Evolutionary conservation across 2,329 filamentous ascomycete genomes (phyloP).

Genomic region (Akanthomyces dipterigenus): DNA sequence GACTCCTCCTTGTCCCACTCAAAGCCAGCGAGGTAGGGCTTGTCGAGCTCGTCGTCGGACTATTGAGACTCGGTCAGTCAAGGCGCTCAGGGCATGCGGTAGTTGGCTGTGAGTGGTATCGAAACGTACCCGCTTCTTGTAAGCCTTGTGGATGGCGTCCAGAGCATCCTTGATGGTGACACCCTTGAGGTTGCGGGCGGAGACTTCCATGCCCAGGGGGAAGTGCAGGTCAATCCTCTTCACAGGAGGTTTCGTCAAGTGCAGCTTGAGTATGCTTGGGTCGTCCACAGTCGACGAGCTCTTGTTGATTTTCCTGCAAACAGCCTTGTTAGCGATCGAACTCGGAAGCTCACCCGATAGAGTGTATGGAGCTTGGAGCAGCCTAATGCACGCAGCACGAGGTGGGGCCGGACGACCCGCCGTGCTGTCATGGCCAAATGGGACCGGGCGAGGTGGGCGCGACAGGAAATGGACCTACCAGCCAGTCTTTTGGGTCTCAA

Average conservation of each 20-base stretch:
- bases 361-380: not conserved
- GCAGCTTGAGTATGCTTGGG: conserved; percentile 73
- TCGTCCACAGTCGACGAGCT: conserved; percentile 74
- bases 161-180: conserved; percentile 96
- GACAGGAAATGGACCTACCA: conserved; percentile 55
- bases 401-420: conserved; percentile 2
- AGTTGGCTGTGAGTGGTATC: not conserved
- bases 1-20: conserved; percentile 94
- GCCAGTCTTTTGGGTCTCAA: conserved; percentile 80
- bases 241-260: conserved; percentile 72
- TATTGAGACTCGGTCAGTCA: conserved; percentile 28
- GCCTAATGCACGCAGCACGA: conserved; percentile 7
- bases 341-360: not conserved
- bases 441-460: not conserved
- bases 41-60: conserved; percentile 86
- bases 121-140: conserved; percentile 81
- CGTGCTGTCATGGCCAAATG: not conserved
- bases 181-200: conserved; percentile 84
- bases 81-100: too few relatives aligned
- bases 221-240: conserved; percentile 95
- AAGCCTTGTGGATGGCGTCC: conserved; percentile 92
- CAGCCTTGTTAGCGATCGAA: not conserved
- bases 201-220: conserved; percentile 79
- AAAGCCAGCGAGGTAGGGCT: conserved; percentile 84
- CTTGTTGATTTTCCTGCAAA: conserved; percentile 85